Base-by-base conservation (phyloP, 2,329 filamentous ascomycete species). In the Colletotrichum spaethianum region DNA sequence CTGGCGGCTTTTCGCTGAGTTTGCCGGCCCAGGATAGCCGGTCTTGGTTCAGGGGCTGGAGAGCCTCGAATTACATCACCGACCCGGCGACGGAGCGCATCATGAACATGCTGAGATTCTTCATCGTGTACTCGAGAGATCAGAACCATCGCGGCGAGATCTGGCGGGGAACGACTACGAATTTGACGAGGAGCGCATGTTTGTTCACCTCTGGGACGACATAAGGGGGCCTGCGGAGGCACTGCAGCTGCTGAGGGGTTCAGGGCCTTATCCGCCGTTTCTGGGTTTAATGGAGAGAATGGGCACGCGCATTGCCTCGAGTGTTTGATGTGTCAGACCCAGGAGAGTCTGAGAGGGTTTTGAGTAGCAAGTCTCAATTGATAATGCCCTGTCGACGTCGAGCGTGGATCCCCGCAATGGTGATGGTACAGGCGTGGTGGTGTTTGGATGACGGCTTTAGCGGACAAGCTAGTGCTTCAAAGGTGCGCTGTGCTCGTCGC, bases 141-240 rank as follows among this genome's bases (percentile, higher is more conserved):
- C 16, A 20, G 6, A 12, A 20, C 16, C n/a, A 8, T 16, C 18
- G n/a, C 12, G 16, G 4, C 8, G 38, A 20, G 6, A n/a, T 26
- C 18, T 42, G 62, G 62, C 20, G 23, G 33, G 18, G 55, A 67
- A 56, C 48, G 56, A 56, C 26, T 67, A 50, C 16, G 31, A 61
- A 14, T 23, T 16, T 1, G 20, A 61, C 20, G 67, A 70, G 40
- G 63, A 70, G 46, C 18, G 44, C n/a, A 61, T 67, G 55, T 62
- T 67, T 26, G 16, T 48, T 16, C 42, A 48, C 4, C 31, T 67
- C n/a, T 67, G 48, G 63, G 38, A 40, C 26, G 67, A 67, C 4
- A 33, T 59, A 36, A 44, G 48, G 40, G 55, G 63, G 6, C 28
- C 67, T 14, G 48, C 38, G n/a, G 67, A 36, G 26, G 55, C 38